phyloP scores from a whole-genome alignment of 2,329 filamentous ascomycete genomes.

The Aspergillus pseudoterreus region DNA sequence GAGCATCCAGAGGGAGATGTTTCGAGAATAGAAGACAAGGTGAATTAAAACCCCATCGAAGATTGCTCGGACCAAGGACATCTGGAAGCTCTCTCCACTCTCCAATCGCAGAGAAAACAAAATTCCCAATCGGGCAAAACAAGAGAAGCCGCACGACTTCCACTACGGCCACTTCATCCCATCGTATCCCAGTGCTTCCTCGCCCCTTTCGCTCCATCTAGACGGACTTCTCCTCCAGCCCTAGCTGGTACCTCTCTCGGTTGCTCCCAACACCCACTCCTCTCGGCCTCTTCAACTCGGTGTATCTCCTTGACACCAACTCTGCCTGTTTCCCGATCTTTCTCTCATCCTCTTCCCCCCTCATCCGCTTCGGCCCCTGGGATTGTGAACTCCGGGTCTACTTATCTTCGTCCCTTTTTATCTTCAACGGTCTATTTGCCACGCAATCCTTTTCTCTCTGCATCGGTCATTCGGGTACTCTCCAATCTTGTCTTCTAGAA shows the following conservation, averaged over 20 bases:
- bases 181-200: background rate
- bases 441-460: background rate
- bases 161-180: background rate
- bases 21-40: slow-evolving; percentile 1
- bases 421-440: background rate
- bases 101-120: slow-evolving; percentile 4
- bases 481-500: background rate
- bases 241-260: background rate
- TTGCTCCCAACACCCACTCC: background rate
- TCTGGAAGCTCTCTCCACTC: background rate
- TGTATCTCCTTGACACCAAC: background rate
- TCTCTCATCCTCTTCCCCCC: background rate
- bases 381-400: background rate
- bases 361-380: background rate
- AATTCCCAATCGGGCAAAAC: slow-evolving; percentile 13
- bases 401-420: slow-evolving; percentile 2
- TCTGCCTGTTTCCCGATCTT: background rate
- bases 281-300: background rate
- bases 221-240: too few species aligned
- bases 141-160: slow-evolving; percentile 9
- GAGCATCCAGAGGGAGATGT: too few species aligned
- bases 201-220: background rate
- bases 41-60: too few species aligned
- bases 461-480: too few species aligned
- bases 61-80: background rate